A percentile compares a stretch with the other conserved stretches of the same genome.
phyloP scores from a whole-genome alignment of 2,329 filamentous ascomycete species.

The Erysiphe neolycopersici region DNA sequence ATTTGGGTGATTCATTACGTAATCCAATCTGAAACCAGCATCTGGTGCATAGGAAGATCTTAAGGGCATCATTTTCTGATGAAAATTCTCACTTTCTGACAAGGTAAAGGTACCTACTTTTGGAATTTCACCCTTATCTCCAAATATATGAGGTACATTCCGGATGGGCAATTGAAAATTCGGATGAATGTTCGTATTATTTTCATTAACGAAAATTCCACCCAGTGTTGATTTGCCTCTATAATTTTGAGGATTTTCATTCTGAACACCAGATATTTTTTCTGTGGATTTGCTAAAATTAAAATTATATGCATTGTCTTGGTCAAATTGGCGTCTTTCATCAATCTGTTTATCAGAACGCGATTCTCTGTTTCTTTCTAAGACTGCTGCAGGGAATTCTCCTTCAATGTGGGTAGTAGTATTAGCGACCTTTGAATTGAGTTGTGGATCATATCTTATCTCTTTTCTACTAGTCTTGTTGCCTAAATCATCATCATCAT shows the following conservation, averaged over 20 bases:
- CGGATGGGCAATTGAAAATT: background rate
- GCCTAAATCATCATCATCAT: no score
- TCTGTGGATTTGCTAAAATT: background rate
- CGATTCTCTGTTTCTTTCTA: slow-evolving; percentile 11
- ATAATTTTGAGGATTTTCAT: background rate
- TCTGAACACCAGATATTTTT: background rate
- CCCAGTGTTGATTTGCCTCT: background rate
- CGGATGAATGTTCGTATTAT: background rate
- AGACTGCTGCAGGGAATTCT: background rate
- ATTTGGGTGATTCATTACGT: background rate
- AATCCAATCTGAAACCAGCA: background rate
- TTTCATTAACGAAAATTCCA: background rate
- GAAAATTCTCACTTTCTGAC: background rate
- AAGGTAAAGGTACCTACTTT: background rate
- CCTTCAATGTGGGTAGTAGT: no score
- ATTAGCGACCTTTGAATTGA: no score
- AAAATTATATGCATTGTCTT: slow-evolving; percentile 4
- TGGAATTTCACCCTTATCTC: background rate
- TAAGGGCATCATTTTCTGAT: background rate
- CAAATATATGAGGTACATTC: background rate
- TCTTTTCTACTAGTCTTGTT: no score
- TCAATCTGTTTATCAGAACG: slow-evolving; percentile 14
- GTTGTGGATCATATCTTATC: no score
- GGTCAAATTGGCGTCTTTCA: slow-evolving; percentile 13
- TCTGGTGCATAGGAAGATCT: background rate